phyloP scores from a whole-genome alignment of 2,329 filamentous ascomycete genomes.

The Aspergillus nomiae region DNA sequence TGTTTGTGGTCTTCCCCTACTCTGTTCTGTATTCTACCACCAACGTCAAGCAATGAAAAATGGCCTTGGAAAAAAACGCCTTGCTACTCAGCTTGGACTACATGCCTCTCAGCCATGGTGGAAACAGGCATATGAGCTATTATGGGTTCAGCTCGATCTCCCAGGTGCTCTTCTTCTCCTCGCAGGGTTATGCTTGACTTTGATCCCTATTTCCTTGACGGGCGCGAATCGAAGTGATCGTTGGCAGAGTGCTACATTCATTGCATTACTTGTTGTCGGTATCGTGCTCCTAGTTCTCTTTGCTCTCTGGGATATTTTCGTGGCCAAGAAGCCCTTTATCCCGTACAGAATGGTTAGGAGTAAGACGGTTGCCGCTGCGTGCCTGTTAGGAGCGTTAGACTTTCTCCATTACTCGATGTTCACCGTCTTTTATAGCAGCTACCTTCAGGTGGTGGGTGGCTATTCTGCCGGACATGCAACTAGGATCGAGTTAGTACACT shows the following conservation, averaged over 20 bases:
- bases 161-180: conserved; percentile 36
- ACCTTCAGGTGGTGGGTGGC: conserved; percentile 42
- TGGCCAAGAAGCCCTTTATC: conserved; percentile 43
- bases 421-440: conserved; percentile 45
- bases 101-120: conserved; percentile 12
- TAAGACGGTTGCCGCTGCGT: conserved; percentile 43
- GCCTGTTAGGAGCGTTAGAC: conserved; percentile 40
- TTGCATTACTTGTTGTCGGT: conserved; percentile 41
- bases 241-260: conserved; percentile 34
- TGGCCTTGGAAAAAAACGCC: background rate
- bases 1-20: conserved; percentile 33
- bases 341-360: conserved; percentile 42
- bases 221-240: conserved; percentile 33
- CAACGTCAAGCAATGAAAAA: conserved; percentile 25
- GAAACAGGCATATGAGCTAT: conserved; percentile 21
- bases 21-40: conserved; percentile 37
- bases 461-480: conserved; percentile 40
- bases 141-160: conserved; percentile 37
- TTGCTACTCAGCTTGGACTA: background rate
- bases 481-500: conserved; percentile 20
- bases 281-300: conserved; percentile 27
- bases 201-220: conserved; percentile 42
- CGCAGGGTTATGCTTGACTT: conserved; percentile 35
- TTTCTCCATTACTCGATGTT: conserved; percentile 40
- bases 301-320: conserved; percentile 42